Conservation (phyloP, 192 early-diverging fungal species). For the Fimicolochytrium jonesii region DNA sequence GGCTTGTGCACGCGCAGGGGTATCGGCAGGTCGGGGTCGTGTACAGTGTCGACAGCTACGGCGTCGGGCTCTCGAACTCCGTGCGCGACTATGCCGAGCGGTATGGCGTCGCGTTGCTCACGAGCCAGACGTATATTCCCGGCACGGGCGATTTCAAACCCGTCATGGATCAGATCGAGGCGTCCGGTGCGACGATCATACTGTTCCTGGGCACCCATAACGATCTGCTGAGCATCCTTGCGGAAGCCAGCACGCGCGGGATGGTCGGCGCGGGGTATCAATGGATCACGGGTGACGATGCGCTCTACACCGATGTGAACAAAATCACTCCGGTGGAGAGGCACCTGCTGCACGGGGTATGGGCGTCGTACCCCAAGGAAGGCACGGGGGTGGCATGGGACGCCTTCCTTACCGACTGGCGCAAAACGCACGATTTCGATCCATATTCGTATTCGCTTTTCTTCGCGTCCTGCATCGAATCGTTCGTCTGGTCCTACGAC, state of each 20-base stretch:
- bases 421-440: not conserved
- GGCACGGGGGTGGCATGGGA: not conserved
- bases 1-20: slow-evolving; percentile 4
- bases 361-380: slow-evolving; percentile 1
- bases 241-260: not conserved
- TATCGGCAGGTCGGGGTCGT: slow-evolving; percentile 19
- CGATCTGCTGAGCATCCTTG: not conserved
- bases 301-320: not conserved
- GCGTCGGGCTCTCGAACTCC: not conserved
- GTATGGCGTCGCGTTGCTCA: not conserved
- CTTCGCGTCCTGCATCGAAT: too few species aligned
- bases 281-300: slow-evolving; percentile 2
- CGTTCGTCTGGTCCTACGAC: too few species aligned
- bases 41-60: slow-evolving; percentile 7
- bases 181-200: slow-evolving; percentile 6
- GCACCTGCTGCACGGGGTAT: not conserved
- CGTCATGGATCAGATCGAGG: not conserved
- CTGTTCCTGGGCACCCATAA: not conserved
- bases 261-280: not conserved
- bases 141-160: not conserved
- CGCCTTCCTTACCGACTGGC: not conserved
- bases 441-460: too few species aligned
- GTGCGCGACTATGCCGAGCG: not conserved
- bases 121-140: not conserved
- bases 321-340: not conserved